Percentiles rank a stretch among this genome's conserved stretches.
These are phyloP conservation scores for Spongospora subterranea DNA, from an alignment of 208 protist genomes.

Conservation along the genomic window DNA sequence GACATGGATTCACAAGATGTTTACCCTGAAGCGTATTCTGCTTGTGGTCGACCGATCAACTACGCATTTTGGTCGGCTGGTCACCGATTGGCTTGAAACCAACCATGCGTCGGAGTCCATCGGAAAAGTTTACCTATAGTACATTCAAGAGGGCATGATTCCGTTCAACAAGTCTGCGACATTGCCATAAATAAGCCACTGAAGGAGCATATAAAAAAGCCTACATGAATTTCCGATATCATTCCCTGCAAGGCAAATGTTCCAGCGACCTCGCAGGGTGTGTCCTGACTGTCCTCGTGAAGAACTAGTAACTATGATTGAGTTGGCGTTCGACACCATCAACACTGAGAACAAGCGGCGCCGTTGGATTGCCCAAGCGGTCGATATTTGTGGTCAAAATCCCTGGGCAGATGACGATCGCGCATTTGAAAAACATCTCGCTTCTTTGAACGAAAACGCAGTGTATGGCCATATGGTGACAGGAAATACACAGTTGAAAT, in stretches of 20 bases:
- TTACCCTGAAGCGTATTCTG: background rate
- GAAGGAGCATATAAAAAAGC: background rate
- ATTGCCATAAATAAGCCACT: background rate
- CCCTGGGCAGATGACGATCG: background rate
- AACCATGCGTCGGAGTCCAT: background rate
- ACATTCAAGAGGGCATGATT: conserved; percentile 1
- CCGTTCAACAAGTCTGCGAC: background rate
- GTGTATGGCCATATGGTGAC: background rate
- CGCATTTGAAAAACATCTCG: background rate
- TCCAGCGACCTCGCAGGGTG: background rate
- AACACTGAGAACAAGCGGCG: background rate
- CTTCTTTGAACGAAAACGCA: background rate
- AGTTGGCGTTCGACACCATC: background rate
- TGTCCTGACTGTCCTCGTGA: background rate
- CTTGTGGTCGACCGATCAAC: background rate
- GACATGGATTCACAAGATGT: background rate
- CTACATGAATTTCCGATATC: background rate
- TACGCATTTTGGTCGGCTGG: background rate
- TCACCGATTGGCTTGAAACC: background rate
- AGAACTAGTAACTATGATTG: background rate
- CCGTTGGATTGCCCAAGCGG: background rate
- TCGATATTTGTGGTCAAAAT: background rate
- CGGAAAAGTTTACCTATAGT: background rate
- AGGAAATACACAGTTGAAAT: background rate
- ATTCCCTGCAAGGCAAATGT: background rate